phyloP scores from a whole-genome alignment of 2,329 filamentous ascomycete species.

The Pseudocercospora cruenta region DNA sequence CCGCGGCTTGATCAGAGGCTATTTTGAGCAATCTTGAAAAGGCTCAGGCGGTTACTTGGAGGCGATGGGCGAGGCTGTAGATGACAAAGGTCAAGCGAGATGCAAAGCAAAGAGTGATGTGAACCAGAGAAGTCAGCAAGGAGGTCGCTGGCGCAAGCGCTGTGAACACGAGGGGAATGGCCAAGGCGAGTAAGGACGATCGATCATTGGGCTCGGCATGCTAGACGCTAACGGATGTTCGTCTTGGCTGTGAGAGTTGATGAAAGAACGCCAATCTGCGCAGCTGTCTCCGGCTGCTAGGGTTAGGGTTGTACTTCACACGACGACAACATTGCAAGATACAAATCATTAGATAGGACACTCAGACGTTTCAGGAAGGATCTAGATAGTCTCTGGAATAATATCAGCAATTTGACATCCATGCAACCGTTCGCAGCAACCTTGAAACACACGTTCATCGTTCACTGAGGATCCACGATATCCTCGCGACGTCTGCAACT shows the following conservation, averaged over 20 bases:
- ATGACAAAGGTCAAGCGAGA: conserved; percentile 3
- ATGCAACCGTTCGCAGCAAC: not conserved
- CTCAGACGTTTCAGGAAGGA: not conserved
- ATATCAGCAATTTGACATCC: not conserved
- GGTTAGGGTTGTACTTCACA: not conserved
- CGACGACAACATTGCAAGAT: not conserved
- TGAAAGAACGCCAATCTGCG: no score
- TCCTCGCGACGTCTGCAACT: not conserved
- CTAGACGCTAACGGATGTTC: no score
- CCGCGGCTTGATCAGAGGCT: conserved; percentile 1
- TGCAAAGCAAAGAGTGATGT: not conserved
- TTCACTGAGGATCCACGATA: not conserved
- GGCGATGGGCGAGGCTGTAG: not conserved
- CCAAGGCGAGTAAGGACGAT: not conserved
- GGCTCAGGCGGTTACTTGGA: not conserved
- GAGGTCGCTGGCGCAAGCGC: not conserved
- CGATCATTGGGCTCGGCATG: no score
- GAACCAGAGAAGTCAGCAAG: not conserved
- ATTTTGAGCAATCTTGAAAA: not conserved
- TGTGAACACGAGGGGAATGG: not conserved
- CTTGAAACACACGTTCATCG: not conserved
- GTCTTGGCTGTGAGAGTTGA: no score
- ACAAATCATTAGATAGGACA: not conserved
- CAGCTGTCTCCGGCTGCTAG: no score
- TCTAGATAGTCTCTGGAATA: not conserved